Conservation (phyloP, 331 rosid species). For the Quercus phellos region DNA sequence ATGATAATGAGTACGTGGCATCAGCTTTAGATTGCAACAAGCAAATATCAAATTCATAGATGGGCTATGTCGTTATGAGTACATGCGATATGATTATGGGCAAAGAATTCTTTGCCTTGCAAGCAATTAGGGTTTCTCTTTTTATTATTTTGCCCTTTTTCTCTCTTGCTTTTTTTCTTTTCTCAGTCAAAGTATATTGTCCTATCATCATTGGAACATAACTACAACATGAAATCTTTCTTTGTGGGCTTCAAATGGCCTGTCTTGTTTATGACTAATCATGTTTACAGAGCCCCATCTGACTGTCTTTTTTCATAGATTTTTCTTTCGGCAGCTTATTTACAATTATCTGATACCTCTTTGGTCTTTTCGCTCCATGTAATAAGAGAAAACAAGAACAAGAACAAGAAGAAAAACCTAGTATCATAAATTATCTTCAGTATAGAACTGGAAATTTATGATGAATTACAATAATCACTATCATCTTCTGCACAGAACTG, state of each 20-base stretch:
- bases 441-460: too few species aligned
- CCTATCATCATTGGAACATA: conserved; percentile 58
- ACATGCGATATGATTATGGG: conserved; percentile 39
- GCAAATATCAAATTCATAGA: conserved; percentile 29
- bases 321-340: neutral
- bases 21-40: conserved; percentile 34
- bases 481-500: too few species aligned
- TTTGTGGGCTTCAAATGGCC: conserved; percentile 26
- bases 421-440: too few species aligned
- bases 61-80: conserved; percentile 42
- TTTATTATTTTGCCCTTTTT: conserved; percentile 30
- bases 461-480: too few species aligned
- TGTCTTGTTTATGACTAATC: conserved; percentile 24
- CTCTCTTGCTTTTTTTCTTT: conserved; percentile 24
- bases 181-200: conserved; percentile 43
- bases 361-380: too few species aligned
- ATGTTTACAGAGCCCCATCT: conserved; percentile 26
- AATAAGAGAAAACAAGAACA: too few species aligned
- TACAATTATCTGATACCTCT: too few species aligned
- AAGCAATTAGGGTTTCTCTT: conserved; percentile 42
- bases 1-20: conserved; percentile 22
- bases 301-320: neutral
- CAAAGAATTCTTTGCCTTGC: conserved; percentile 45
- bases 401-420: too few species aligned
- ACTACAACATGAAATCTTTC: conserved; percentile 43